These are phyloP conservation scores for Trypanosoma boissoni DNA, from an alignment of 208 protist genomes.

Conservation along the genomic window DNA sequence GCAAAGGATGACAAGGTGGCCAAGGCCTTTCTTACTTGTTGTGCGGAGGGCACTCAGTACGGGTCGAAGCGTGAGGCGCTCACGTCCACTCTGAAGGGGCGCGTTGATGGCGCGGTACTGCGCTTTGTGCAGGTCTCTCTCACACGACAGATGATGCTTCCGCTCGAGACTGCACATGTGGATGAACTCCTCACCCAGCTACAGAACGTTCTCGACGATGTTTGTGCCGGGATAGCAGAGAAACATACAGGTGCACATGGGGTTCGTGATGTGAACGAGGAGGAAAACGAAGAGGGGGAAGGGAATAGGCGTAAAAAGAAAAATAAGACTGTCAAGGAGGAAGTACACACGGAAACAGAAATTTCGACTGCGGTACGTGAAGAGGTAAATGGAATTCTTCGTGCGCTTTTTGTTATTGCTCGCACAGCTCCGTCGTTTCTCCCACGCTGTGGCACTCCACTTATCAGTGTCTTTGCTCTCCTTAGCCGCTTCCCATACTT, in stretches of 20 bases:
- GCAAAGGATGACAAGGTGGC: constrained; percentile 63
- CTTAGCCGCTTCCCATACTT: too few relatives aligned
- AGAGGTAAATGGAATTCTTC: constrained; percentile 34
- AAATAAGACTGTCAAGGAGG: too few relatives aligned
- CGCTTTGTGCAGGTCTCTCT: constrained; percentile 49
- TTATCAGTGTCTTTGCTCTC: constrained; percentile 37
- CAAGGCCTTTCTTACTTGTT: constrained; percentile 47
- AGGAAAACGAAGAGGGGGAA: too few relatives aligned
- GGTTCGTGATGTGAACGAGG: too few relatives aligned
- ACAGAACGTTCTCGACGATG: constrained; percentile 4
- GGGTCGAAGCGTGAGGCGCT: constrained; percentile 31
- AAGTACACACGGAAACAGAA: not conserved
- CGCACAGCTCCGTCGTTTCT: constrained; percentile 33
- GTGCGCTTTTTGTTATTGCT: constrained; percentile 43
- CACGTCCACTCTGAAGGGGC: constrained; percentile 39
- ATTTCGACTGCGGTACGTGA: constrained; percentile 1
- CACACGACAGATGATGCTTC: constrained; percentile 40
- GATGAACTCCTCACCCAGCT: constrained; percentile 40
- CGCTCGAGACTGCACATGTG: constrained; percentile 35
- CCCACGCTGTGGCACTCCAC: constrained; percentile 2
- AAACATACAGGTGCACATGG: too few relatives aligned
- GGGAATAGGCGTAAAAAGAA: too few relatives aligned
- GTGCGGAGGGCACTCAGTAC: constrained; percentile 33
- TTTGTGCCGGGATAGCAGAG: too few relatives aligned
- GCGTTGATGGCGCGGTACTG: constrained; percentile 33